A percentile compares a stretch with the other conserved stretches of the same genome.
These are phyloP conservation scores for Chlamydomonas schloesseri DNA, from an alignment of 139 green algal genomes.

Conservation along the genomic window DNA sequence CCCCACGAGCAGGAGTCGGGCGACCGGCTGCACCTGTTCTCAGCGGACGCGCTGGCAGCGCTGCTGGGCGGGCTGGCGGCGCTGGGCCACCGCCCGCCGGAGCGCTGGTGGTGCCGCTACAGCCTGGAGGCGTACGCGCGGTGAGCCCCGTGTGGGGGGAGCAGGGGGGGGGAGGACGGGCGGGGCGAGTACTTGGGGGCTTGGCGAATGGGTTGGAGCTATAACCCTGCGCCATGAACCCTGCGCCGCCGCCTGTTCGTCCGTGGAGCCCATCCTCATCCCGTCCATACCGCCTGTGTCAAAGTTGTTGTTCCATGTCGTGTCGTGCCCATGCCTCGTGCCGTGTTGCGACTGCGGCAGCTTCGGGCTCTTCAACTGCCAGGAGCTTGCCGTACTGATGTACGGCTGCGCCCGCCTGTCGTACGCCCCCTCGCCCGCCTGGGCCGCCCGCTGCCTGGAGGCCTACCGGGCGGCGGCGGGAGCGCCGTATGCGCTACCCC, in stretches of 20 bases:
- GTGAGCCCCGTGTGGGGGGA: no score
- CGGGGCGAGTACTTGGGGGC: no score
- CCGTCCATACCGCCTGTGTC: no score
- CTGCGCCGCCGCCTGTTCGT: no score
- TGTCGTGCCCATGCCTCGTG: no score
- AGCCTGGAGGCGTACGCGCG: slow-evolving; percentile 18
- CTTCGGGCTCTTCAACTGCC: slow-evolving; percentile 1
- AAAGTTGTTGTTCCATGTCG: no score
- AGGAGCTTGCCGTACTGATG: slow-evolving; percentile 6
- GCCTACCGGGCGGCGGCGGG: background rate
- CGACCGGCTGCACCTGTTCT: background rate
- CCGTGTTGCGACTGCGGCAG: no score
- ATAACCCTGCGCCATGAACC: no score
- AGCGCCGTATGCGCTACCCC: background rate
- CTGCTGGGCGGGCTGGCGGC: background rate
- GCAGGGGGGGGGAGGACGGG: no score
- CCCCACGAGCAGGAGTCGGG: background rate
- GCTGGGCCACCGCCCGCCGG: background rate
- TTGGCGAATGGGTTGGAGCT: no score
- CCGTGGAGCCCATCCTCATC: no score
- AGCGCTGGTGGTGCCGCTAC: slow-evolving; percentile 13
- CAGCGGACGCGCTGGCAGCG: slow-evolving; percentile 14
- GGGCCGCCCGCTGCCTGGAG: slow-evolving; percentile 7
- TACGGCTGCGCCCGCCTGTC: slow-evolving; percentile 1
- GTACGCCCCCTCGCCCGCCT: background rate